phyloP scores from a whole-genome alignment of 306 rosid genomes.

The Comarum palustre region DNA sequence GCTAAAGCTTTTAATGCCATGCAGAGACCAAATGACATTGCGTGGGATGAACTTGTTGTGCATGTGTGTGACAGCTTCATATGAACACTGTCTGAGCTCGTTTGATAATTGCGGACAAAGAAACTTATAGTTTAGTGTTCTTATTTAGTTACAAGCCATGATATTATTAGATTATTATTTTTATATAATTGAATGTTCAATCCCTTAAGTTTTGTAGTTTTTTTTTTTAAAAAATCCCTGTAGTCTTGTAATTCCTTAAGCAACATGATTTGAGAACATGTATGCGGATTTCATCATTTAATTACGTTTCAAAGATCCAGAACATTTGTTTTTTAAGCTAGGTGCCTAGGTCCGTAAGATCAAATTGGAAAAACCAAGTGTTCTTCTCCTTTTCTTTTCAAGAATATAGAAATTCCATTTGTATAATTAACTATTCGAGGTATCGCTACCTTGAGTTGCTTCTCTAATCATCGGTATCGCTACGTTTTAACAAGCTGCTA shows the following conservation, averaged over 20 bases:
- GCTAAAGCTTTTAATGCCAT: background rate
- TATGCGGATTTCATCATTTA: background rate
- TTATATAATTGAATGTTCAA: background rate
- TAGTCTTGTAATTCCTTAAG: background rate
- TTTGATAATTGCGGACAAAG: constrained; percentile 8
- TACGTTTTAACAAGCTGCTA: too few species aligned
- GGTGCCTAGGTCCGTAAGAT: too few species aligned
- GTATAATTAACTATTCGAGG: background rate
- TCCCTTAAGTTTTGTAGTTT: too few species aligned
- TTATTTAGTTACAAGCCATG: background rate
- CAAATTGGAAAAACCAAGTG: background rate
- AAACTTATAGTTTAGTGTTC: background rate
- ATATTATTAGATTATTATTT: background rate
- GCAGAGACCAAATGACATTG: constrained; percentile 15
- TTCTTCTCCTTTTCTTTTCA: too few species aligned
- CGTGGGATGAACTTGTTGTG: constrained; percentile 18
- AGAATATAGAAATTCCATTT: background rate
- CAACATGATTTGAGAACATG: background rate
- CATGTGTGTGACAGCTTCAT: constrained; percentile 23
- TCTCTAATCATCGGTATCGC: background rate
- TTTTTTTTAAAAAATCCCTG: background rate
- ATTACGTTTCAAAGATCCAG: background rate
- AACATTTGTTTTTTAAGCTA: background rate
- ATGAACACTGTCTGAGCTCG: background rate
- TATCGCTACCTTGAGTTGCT: background rate